Conservation (phyloP, 148 eudicot species). For the Heliosperma pusillum region DNA sequence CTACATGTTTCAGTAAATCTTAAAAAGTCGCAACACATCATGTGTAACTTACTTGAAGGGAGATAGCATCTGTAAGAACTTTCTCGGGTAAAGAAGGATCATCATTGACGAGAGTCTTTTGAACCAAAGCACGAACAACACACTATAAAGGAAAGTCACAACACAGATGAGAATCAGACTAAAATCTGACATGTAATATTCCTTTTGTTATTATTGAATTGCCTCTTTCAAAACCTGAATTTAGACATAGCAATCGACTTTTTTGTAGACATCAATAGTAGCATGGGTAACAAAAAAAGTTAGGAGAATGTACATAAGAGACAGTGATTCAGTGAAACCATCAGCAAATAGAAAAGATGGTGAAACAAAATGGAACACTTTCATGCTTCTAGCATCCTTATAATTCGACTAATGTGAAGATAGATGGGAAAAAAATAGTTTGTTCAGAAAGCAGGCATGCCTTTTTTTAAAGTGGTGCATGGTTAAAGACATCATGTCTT, state of each 20-base stretch:
- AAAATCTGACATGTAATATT: neutral
- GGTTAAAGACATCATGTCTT: neutral
- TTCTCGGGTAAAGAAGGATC: constrained; percentile 26
- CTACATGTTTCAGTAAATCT: neutral
- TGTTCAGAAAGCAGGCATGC: neutral
- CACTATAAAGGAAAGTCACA: constrained; percentile 43
- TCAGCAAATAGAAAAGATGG: neutral
- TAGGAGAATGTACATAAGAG: neutral
- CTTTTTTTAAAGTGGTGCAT: constrained; percentile 3
- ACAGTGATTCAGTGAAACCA: neutral
- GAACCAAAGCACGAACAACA: constrained; percentile 54
- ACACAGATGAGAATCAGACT: constrained; percentile 8
- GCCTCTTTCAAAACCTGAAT: neutral
- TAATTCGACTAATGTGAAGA: neutral
- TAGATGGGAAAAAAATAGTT: neutral
- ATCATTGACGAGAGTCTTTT: constrained; percentile 29
- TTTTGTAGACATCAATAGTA: neutral
- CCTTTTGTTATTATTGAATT: neutral
- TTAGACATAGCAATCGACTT: neutral
- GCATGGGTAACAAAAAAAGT: neutral
- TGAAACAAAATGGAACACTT: neutral
- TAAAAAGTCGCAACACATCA: neutral
- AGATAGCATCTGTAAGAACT: constrained; percentile 67
- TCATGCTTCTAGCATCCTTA: neutral
- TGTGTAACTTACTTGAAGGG: constrained; percentile 52